phyloP scores from a whole-genome alignment of 768 basidiomycete genomes.

The Omphalotus guepiniiformis region DNA sequence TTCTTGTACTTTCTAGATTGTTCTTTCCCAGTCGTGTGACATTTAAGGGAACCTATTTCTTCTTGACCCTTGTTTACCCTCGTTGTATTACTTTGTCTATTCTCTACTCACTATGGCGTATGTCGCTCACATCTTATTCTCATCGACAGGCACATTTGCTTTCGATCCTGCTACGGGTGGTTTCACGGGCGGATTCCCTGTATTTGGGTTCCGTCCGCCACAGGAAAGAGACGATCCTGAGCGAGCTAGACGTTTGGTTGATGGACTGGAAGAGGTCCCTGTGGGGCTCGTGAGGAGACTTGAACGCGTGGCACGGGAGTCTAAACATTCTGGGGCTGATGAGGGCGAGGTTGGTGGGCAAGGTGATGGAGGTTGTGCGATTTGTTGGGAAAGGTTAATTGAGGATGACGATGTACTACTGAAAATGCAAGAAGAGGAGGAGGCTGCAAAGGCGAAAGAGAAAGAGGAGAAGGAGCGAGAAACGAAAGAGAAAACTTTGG shows the following conservation, averaged over 20 bases:
- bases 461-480: neutral
- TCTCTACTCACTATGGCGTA: too few relatives aligned
- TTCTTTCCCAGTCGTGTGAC: too few relatives aligned
- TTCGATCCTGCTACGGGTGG: slow-evolving; percentile 16
- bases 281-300: slow-evolving; percentile 61
- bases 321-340: slow-evolving; percentile 27
- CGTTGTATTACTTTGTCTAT: too few relatives aligned
- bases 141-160: slow-evolving; percentile 10
- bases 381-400: slow-evolving; percentile 72
- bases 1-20: too few relatives aligned
- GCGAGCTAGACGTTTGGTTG: slow-evolving; percentile 58
- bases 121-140: neutral
- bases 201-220: slow-evolving; percentile 19
- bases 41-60: neutral
- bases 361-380: slow-evolving; percentile 60
- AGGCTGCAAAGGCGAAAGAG: neutral
- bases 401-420: slow-evolving; percentile 33
- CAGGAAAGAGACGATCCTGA: slow-evolving; percentile 57
- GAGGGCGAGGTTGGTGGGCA: slow-evolving; percentile 19
- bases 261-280: slow-evolving; percentile 63
- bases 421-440: slow-evolving; percentile 15
- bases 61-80: neutral
- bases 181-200: slow-evolving; percentile 10
- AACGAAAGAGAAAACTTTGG: neutral
- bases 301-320: slow-evolving; percentile 44